Base-by-base conservation (phyloP, 192 early-diverging fungal genomes). In the Mortierella claussenii region DNA sequence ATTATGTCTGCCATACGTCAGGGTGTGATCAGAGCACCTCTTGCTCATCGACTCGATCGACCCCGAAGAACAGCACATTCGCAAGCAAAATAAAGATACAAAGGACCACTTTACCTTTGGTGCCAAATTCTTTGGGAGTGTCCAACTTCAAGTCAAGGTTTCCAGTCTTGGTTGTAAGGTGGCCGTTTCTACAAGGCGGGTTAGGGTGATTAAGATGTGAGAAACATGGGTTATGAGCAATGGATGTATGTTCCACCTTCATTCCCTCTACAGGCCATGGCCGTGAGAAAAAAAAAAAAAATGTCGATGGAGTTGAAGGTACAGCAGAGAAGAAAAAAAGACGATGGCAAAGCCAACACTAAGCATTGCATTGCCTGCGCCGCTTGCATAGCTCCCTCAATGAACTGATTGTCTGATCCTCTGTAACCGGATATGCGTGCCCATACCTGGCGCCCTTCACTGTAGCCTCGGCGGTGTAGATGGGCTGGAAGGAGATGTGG, bases 141-240 rank as follows among this genome's bases (percentile, higher is more conserved):
- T 82, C 79, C 18, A 87, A 82, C 20, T 73, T 64, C 60, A 87
- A 71, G 40, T 85, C 68, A 24, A 87, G 60, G 17, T 70, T 71
- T 28, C 81, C 82, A 45, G 81, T 80, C 76, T 85, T 87, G 27
- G 86, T 83, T 13, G 71, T 79, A n/a, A 83, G 76, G 27, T 69
- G 84, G 34, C 86, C 86, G 50, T 87, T 84, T 60, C 86, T 84
- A 59, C n/a, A n/a, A n/a, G n/a, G n/a, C n/a, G n/a, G n/a, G n/a
- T n/a, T n/a, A n/a, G n/a, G n/a, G n/a, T n/a, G n/a, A n/a, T n/a
- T n/a, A n/a, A n/a, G n/a, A n/a, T n/a, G n/a, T n/a, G n/a, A n/a
- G n/a, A n/a, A n/a, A n/a, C n/a, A n/a, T n/a, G n/a, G n/a, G n/a
- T n/a, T n/a, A n/a, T n/a, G n/a, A n/a, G n/a, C n/a, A n/a, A n/a